These are phyloP conservation scores for Elymus sibiricus DNA, from an alignment of 176 grass and related monocot genomes.

Conservation along the genomic window DNA sequence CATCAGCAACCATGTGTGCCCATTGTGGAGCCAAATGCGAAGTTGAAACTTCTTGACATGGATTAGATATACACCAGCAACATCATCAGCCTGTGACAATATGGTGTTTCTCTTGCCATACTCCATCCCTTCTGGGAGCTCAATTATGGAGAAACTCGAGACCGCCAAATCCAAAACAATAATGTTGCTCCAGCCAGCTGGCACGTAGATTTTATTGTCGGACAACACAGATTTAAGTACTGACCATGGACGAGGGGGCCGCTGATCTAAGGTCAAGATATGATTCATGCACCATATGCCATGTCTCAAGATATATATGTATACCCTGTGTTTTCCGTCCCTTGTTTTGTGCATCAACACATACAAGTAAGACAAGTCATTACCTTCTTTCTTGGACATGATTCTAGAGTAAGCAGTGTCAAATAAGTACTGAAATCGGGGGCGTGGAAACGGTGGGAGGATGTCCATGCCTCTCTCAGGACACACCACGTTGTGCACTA, in stretches of 20 bases:
- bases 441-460: not conserved
- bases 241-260: not conserved
- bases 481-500: not conserved
- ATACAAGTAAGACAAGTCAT: not conserved
- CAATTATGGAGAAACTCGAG: not conserved
- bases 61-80: not conserved
- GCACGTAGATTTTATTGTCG: not conserved
- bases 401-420: not conserved
- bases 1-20: not conserved
- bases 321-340: not conserved
- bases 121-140: not conserved
- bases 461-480: not conserved
- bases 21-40: not conserved
- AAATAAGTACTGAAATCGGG: not conserved
- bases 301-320: not conserved
- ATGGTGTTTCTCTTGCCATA: not conserved
- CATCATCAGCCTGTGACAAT: not conserved
- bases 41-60: not conserved
- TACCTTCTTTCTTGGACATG: not conserved
- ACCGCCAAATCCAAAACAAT: not conserved
- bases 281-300: not conserved
- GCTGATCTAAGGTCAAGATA: not conserved
- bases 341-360: not conserved
- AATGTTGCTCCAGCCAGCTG: not conserved
- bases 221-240: not conserved